Conservation (phyloP, 2,329 filamentous ascomycete genomes). For the Sordariomycetes sp. region DNA sequence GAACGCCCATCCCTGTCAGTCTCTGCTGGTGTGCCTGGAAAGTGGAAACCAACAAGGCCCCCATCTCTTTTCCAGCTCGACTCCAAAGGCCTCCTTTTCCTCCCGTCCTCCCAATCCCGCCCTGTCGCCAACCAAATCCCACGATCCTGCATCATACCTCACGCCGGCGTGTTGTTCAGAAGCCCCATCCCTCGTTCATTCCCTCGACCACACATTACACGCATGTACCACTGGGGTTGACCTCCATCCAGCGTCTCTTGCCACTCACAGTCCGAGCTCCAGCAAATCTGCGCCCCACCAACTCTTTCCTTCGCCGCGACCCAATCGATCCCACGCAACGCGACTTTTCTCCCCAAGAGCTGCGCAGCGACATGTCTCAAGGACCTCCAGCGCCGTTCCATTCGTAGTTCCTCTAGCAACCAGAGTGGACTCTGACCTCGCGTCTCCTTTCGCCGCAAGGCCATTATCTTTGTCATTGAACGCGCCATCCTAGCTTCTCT, state of each 20-base stretch:
- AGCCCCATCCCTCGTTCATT: neutral
- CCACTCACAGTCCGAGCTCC: neutral
- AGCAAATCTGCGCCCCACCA: neutral
- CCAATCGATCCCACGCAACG: neutral
- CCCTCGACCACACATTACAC: neutral
- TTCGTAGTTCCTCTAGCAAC: neutral
- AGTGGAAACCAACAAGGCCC: neutral
- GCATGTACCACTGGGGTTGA: neutral
- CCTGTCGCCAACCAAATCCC: neutral
- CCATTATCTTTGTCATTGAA: too few species aligned
- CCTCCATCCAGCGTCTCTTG: neutral
- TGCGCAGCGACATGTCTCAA: neutral
- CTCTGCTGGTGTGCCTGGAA: neutral
- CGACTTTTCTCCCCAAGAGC: neutral
- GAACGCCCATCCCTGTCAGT: neutral
- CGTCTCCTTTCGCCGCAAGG: neutral
- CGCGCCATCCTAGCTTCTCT: too few species aligned
- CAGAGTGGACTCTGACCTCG: neutral
- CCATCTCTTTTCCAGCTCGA: neutral
- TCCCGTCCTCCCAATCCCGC: neutral
- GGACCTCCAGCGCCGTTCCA: neutral
- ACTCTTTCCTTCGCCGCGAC: neutral
- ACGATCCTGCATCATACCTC: neutral
- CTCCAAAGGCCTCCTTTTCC: neutral
- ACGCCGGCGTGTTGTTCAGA: neutral